phyloP scores from a whole-genome alignment of 495 filamentous ascomycete genomes.

The Hypoxylon crocopeplum region DNA sequence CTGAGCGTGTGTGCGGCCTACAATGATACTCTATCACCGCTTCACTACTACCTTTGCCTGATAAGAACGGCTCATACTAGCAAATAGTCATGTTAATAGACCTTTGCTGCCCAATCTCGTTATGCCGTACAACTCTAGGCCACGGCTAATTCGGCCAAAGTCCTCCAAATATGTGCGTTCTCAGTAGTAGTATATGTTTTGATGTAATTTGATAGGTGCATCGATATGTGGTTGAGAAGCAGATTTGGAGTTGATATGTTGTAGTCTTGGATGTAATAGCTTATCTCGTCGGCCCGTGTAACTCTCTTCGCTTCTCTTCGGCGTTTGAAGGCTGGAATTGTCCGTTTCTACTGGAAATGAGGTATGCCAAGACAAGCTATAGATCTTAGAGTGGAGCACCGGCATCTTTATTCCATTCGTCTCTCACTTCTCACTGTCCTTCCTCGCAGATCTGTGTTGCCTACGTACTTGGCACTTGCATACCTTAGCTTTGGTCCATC shows the following conservation, averaged over 20 bases:
- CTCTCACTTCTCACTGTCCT: too few species aligned
- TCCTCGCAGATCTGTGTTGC: too few species aligned
- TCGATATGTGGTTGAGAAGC: neutral
- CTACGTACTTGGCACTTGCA: too few species aligned
- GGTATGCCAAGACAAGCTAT: too few species aligned
- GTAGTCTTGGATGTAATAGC: neutral
- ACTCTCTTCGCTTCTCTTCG: neutral
- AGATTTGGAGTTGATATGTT: neutral
- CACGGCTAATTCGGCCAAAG: neutral
- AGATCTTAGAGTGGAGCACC: too few species aligned
- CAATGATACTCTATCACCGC: constrained; percentile 8
- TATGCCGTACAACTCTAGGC: constrained; percentile 3
- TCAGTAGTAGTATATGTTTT: neutral
- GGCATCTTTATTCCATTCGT: too few species aligned
- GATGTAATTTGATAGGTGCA: too few species aligned
- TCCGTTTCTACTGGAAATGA: too few species aligned
- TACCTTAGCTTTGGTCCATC: too few species aligned
- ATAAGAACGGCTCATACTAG: neutral
- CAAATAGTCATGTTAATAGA: neutral
- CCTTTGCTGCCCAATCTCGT: constrained; percentile 15
- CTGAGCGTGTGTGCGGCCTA: neutral
- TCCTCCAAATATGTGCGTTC: too few species aligned
- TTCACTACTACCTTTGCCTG: neutral
- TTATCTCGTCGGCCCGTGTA: neutral
- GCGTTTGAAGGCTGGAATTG: neutral